phyloP scores from a whole-genome alignment of 352 stramenopile genomes.

The Pythium grandisporangium region DNA sequence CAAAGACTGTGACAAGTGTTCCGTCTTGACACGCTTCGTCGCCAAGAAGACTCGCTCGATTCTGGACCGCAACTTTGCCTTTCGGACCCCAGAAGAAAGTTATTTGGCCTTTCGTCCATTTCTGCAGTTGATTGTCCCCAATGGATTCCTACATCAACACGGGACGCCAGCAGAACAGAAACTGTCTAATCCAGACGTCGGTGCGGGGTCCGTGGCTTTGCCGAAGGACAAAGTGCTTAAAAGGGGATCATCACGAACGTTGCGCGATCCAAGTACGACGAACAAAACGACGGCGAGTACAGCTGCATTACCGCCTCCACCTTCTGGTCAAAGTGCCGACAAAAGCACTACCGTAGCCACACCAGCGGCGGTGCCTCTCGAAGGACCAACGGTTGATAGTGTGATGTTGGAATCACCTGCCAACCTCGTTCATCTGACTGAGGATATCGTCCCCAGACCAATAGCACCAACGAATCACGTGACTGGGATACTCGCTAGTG shows the following conservation, averaged over 20 bases:
- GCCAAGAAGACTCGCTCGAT: constrained; percentile 19
- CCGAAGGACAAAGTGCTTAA: not conserved
- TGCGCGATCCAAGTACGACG: not conserved
- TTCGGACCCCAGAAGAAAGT: constrained; percentile 19
- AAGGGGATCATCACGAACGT: not conserved
- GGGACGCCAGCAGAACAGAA: not conserved
- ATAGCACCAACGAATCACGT: too few species aligned
- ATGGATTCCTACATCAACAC: constrained; percentile 24
- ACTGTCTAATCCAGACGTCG: not conserved
- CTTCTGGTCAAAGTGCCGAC: not conserved
- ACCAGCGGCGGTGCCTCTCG: too few species aligned
- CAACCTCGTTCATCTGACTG: too few species aligned
- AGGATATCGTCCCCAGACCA: too few species aligned
- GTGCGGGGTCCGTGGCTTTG: too few species aligned
- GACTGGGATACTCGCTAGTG: too few species aligned
- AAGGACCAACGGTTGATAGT: too few species aligned
- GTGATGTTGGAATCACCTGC: too few species aligned
- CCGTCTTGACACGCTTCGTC: not conserved
- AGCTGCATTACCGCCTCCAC: not conserved
- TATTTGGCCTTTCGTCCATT: constrained; percentile 28
- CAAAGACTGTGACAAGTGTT: constrained; percentile 2
- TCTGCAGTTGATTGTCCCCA: constrained; percentile 43
- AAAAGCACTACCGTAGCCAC: not conserved
- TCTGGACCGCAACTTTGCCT: constrained; percentile 16
- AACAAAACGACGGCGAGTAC: not conserved